Evolutionary conservation across 1,284 basidiomycete species (phyloP).

Genomic region (Melampsora larici-populina): DNA sequence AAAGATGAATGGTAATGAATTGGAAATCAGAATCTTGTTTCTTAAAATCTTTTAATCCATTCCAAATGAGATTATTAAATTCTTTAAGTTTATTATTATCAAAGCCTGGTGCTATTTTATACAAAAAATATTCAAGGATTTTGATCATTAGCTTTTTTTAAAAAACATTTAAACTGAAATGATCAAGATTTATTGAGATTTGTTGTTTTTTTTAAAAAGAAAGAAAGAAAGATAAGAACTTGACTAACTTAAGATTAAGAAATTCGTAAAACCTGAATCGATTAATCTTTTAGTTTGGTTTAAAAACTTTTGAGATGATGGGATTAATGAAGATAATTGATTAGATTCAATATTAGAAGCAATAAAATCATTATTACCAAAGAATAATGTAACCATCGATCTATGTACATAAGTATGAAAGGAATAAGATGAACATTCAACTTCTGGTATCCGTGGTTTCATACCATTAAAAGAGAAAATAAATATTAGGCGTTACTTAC

Average conservation of each 20-base stretch:
- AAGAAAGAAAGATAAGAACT: background rate
- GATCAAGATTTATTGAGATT: too few relatives aligned
- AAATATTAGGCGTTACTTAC: too few relatives aligned
- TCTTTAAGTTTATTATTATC: background rate
- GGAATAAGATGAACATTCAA: too few relatives aligned
- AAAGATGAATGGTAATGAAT: too few relatives aligned
- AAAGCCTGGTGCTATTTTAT: conserved; percentile 1
- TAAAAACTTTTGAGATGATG: background rate
- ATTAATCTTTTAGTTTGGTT: conserved; percentile 12
- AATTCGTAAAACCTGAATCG: background rate
- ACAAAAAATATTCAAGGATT: background rate
- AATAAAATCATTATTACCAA: conserved; percentile 13
- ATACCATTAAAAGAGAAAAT: too few relatives aligned
- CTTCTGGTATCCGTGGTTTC: too few relatives aligned
- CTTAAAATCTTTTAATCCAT: conserved; percentile 13
- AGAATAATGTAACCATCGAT: conserved; percentile 13
- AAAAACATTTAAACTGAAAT: too few relatives aligned
- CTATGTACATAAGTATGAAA: background rate
- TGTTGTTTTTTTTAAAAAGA: too few relatives aligned
- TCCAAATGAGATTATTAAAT: conserved; percentile 4
- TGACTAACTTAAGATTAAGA: conserved; percentile 15
- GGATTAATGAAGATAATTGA: background rate
- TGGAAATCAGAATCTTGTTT: background rate
- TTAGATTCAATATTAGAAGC: background rate
- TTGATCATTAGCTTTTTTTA: background rate